Conservation (phyloP, 108 stramenopile genomes). For the Halocafeteria seosinensis region DNA sequence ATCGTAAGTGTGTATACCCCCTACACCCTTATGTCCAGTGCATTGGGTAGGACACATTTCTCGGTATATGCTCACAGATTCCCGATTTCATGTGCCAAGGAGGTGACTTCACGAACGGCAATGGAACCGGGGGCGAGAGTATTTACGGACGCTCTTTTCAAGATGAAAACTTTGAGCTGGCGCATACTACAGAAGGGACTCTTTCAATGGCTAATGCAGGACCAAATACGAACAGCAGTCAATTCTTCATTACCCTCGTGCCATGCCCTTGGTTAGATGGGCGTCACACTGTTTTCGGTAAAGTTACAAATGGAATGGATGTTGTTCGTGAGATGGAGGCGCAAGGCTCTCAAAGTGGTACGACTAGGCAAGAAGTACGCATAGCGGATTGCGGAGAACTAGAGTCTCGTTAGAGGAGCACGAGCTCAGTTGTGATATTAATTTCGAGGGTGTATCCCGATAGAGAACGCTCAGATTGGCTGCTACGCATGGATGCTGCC, state of each 20-base stretch:
- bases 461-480: too few relatives aligned
- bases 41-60: too few relatives aligned
- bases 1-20: too few relatives aligned
- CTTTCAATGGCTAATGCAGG: too few relatives aligned
- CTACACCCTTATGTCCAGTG: too few relatives aligned
- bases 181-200: conserved; percentile 74
- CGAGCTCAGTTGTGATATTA: too few relatives aligned
- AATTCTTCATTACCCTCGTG: conserved; percentile 88
- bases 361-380: neutral
- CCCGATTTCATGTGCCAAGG: conserved; percentile 81
- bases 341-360: neutral
- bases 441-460: too few relatives aligned
- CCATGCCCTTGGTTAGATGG: conserved; percentile 68
- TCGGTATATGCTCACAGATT: too few relatives aligned
- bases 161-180: too few relatives aligned
- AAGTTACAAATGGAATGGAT: conserved; percentile 62
- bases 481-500: too few relatives aligned
- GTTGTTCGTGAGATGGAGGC: conserved; percentile 54
- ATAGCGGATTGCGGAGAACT: neutral
- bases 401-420: too few relatives aligned
- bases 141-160: conserved; percentile 87
- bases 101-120: conserved; percentile 75
- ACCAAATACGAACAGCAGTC: too few relatives aligned
- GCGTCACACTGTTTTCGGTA: conserved; percentile 85
- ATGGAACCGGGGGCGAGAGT: conserved; percentile 71